A percentile compares a stretch with the other conserved stretches of the same genome.
phyloP scores from a whole-genome alignment of 1,284 basidiomycete species.

The Sporisorium graminicola region DNA sequence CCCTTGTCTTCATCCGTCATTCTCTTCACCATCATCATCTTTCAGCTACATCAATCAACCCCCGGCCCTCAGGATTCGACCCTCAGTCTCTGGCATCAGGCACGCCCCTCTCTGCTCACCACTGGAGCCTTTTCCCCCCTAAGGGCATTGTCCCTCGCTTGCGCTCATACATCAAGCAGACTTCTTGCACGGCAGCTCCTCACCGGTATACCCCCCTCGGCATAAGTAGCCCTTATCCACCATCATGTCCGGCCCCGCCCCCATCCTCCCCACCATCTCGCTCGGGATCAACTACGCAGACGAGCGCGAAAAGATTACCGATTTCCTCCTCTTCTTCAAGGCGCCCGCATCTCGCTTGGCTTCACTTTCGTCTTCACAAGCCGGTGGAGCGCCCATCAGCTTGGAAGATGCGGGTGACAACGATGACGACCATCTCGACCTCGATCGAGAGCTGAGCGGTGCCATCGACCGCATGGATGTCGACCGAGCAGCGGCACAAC shows the following conservation, averaged over 20 bases:
- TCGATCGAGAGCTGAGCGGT: conserved; percentile 32
- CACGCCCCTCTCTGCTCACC: neutral
- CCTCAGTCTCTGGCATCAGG: too few relatives aligned
- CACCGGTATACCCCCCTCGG: conserved; percentile 8
- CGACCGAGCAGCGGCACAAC: conserved; percentile 16
- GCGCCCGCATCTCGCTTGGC: conserved; percentile 45
- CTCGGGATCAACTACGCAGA: conserved; percentile 74
- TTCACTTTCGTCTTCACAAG: conserved; percentile 23
- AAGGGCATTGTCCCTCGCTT: neutral
- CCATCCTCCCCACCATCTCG: conserved; percentile 73
- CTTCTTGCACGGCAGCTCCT: too few relatives aligned
- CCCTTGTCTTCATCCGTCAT: neutral
- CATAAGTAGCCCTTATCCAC: neutral
- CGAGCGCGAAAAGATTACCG: conserved; percentile 68
- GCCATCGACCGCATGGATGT: conserved; percentile 47
- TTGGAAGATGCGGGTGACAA: conserved; percentile 33
- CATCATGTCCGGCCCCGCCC: conserved; percentile 41
- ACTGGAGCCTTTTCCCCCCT: neutral
- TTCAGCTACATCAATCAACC: neutral
- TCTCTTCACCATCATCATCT: conserved; percentile 4
- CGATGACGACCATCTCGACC: conserved; percentile 30
- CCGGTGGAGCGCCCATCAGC: conserved; percentile 14
- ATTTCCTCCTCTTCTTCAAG: conserved; percentile 65
- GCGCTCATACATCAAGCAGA: neutral
- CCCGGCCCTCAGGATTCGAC: neutral